These are phyloP conservation scores for Dioszegia hungarica DNA, from an alignment of 768 basidiomycete species.

Conservation along the genomic window DNA sequence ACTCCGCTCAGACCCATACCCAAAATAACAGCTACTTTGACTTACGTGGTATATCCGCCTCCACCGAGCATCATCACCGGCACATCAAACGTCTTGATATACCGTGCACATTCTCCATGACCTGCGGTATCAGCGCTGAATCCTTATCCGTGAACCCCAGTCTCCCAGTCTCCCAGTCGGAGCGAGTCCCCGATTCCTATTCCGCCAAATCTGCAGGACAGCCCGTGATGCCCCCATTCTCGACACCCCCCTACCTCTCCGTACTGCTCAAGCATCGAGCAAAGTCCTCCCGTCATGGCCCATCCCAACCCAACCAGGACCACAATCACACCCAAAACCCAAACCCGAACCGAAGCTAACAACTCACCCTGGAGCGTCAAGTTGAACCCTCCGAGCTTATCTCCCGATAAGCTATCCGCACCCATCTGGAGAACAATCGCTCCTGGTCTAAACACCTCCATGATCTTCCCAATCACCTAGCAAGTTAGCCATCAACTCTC, in stretches of 20 bases:
- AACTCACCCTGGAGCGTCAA: slow-evolving; percentile 69
- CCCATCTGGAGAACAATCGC: slow-evolving; percentile 92
- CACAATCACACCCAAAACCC: background rate
- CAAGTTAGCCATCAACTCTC: background rate
- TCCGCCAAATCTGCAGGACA: too few relatives aligned
- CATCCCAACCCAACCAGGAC: background rate
- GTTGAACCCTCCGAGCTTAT: slow-evolving; percentile 95
- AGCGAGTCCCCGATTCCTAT: too few relatives aligned
- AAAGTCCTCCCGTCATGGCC: background rate
- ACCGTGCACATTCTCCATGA: slow-evolving; percentile 85
- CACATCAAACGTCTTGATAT: slow-evolving; percentile 71
- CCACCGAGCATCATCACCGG: slow-evolving; percentile 90
- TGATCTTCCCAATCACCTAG: slow-evolving; percentile 74
- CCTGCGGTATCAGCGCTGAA: slow-evolving; percentile 52
- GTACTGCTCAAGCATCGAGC: background rate
- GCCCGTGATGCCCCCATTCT: too few relatives aligned
- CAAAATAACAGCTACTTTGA: too few relatives aligned
- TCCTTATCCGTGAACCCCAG: too few relatives aligned
- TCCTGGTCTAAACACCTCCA: slow-evolving; percentile 81
- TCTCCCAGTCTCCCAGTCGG: too few relatives aligned
- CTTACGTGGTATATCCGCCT: slow-evolving; percentile 83
- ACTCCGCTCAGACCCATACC: too few relatives aligned
- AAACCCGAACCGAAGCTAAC: background rate
- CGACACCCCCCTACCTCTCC: too few relatives aligned
- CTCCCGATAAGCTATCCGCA: slow-evolving; percentile 88